Evolutionary conservation across 2,329 filamentous ascomycete genomes (phyloP), one percentile per base, ranked within the genome.

Genomic region (Tolypocladium album): DNA sequence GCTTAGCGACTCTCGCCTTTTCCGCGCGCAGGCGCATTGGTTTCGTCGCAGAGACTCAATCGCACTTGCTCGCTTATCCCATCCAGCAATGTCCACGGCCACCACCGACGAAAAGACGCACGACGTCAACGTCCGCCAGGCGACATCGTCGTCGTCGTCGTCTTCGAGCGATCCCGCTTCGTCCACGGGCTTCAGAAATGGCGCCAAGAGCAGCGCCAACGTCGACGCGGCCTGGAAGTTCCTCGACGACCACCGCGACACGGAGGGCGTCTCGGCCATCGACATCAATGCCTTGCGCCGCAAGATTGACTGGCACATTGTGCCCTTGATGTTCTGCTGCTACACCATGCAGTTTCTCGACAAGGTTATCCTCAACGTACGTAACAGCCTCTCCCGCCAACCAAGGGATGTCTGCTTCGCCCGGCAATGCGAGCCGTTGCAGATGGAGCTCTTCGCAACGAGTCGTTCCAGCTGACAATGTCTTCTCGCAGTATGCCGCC

Each of bases 301-400:
- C 61, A 84, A 80, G 69, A 79, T 87, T 56, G 83, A 87, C 66
- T 80, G 74, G 72, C 79, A 75, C 56, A 82, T 87, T 58, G 75
- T 87, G 40, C 84, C 84, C 0, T 74, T 86, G 58, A 84, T 86
- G 81, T 85, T 86, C 62, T 70, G 77, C 53, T 82, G 79, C 66
- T 87, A 87, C 66, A 80, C 79, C n/a, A 76, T 86, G 72, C 83
- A 86, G 66, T 85, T 85, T 64, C 74, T 86, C 53, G 84, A 87
- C 74, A 87, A 87, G 71, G 81, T 86, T 61, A 78, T 83, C 36
- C 77, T 86, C 53, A 87, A 87, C 65, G 82, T 85, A 58, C 67
- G 79, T 72, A 7, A 6, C 27, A 5, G 27, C 27, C 27, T 5
- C 27, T 31, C 27, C 3, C 17, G 22, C 45, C 42, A 22, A 13